A percentile compares a stretch with the other conserved stretches of the same genome.
These are phyloP conservation scores for Ascocoryne sarcoides DNA, from an alignment of 2,329 filamentous ascomycete species.

Conservation along the genomic window DNA sequence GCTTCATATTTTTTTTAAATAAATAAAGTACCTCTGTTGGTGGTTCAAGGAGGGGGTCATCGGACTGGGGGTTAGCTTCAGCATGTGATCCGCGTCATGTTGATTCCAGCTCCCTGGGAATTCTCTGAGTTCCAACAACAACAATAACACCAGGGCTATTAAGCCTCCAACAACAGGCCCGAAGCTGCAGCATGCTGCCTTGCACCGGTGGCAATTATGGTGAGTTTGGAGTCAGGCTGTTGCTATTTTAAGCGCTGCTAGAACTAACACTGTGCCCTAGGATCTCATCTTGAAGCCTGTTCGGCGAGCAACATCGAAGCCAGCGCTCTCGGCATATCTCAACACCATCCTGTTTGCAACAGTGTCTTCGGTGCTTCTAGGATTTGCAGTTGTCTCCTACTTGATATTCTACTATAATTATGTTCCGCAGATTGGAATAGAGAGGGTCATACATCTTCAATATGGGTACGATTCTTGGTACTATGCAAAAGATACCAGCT, in stretches of 20 bases:
- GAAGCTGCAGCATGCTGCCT: not conserved
- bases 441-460: constrained; percentile 55
- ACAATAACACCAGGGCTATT: too few relatives aligned
- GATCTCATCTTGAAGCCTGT: constrained; percentile 44
- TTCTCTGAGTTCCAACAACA: not conserved
- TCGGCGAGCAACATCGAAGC: constrained; percentile 47
- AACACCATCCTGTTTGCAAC: constrained; percentile 35
- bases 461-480: constrained; percentile 40
- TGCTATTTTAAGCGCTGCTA: too few relatives aligned
- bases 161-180: too few relatives aligned
- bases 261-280: constrained; percentile 30
- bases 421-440: constrained; percentile 56
- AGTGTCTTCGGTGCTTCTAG: constrained; percentile 46
- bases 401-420: constrained; percentile 59
- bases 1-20: too few relatives aligned
- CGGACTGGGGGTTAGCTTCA: too few relatives aligned
- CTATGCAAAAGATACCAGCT: not conserved
- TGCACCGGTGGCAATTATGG: constrained; percentile 8
- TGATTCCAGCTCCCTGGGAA: too few relatives aligned
- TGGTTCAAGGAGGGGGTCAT: too few relatives aligned
- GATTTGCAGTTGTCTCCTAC: constrained; percentile 51
- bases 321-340: constrained; percentile 56
- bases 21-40: too few relatives aligned
- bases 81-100: too few relatives aligned
- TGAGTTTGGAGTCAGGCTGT: not conserved